phyloP scores from a whole-genome alignment of 306 rosid species.

The Sechiopsis laciniata region DNA sequence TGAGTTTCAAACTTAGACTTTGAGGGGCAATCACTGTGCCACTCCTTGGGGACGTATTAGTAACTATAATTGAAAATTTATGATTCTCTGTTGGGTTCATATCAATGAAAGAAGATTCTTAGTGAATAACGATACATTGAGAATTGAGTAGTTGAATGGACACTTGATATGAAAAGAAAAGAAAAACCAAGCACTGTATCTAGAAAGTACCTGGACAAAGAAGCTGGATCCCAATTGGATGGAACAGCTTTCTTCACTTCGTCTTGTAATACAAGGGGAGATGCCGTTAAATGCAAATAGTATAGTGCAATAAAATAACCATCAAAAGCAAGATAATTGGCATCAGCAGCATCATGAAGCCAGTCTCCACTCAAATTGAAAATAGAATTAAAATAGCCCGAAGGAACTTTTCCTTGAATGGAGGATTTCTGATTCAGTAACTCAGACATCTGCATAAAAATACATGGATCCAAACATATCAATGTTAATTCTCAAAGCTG shows the following conservation, averaged over 20 bases:
- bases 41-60: background rate
- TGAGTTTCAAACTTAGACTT: too few relatives aligned
- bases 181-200: background rate
- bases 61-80: background rate
- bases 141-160: background rate
- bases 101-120: conserved; percentile 1
- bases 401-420: conserved; percentile 84
- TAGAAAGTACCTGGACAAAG: conserved; percentile 59
- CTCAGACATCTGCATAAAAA: conserved; percentile 84
- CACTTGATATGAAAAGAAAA: background rate
- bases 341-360: conserved; percentile 77
- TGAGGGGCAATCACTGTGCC: too few relatives aligned
- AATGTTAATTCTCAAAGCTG: background rate
- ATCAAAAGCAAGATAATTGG: conserved; percentile 74
- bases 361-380: conserved; percentile 81
- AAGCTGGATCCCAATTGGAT: conserved; percentile 88
- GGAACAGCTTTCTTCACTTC: conserved; percentile 83
- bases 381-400: conserved; percentile 81
- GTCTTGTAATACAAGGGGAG: conserved; percentile 57
- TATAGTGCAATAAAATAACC: conserved; percentile 79
- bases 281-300: conserved; percentile 67
- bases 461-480: conserved; percentile 21
- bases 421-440: conserved; percentile 74
- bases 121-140: background rate
- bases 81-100: background rate